phyloP scores from a whole-genome alignment of 2,329 filamentous ascomycete genomes.

The Celoporthe dispersa region DNA sequence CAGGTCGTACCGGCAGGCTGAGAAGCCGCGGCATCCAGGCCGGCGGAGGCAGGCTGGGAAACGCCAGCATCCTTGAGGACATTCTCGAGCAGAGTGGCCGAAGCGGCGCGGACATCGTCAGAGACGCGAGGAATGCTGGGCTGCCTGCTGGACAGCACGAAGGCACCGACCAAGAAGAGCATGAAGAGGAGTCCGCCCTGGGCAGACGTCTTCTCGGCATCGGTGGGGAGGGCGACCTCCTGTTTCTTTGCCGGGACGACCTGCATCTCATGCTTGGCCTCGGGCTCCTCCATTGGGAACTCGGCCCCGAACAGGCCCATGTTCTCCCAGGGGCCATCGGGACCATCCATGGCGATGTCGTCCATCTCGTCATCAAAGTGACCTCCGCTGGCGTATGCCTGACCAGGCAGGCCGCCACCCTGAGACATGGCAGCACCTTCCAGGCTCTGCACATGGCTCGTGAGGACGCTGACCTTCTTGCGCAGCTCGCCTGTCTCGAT shows the following conservation, averaged over 20 bases:
- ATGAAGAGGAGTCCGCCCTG: slow-evolving; percentile 87
- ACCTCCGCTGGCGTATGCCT: slow-evolving; percentile 57
- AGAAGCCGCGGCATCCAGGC: slow-evolving; percentile 52
- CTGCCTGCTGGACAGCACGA: slow-evolving; percentile 88
- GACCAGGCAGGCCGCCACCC: slow-evolving; percentile 27
- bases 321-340: slow-evolving; percentile 79
- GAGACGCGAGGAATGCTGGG: slow-evolving; percentile 77
- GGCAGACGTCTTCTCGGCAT: slow-evolving; percentile 68
- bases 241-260: slow-evolving; percentile 59
- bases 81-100: slow-evolving; percentile 76
- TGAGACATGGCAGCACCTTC: slow-evolving; percentile 61
- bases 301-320: slow-evolving; percentile 74
- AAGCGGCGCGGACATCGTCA: slow-evolving; percentile 79
- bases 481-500: slow-evolving; percentile 88
- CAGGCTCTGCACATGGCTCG: slow-evolving; percentile 71
- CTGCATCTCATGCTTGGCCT: slow-evolving; percentile 64
- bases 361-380: slow-evolving; percentile 75
- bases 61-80: slow-evolving; percentile 82
- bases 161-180: slow-evolving; percentile 95
- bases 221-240: slow-evolving; percentile 50
- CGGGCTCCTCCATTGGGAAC: slow-evolving; percentile 63
- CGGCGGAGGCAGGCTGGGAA: slow-evolving; percentile 44
- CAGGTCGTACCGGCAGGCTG: slow-evolving; percentile 58
- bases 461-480: slow-evolving; percentile 87
- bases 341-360: slow-evolving; percentile 76